Percentiles rank a stretch among this genome's conserved stretches.
phyloP scores from a whole-genome alignment of 2,329 filamentous ascomycete genomes.

The Pseudogymnoascus sp. region DNA sequence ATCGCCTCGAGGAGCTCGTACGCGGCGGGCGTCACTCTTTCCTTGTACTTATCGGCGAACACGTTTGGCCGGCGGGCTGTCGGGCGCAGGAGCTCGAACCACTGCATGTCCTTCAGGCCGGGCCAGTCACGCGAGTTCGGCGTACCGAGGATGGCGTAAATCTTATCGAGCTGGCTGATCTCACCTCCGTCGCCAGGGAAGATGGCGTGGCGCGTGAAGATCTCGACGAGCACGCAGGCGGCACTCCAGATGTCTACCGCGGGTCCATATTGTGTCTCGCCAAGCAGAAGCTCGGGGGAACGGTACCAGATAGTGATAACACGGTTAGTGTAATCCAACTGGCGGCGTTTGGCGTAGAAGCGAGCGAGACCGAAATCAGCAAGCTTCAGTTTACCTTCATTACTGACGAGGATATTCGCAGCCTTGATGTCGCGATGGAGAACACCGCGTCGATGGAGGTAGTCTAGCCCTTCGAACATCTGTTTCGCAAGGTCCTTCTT shows the following conservation, averaged over 20 bases:
- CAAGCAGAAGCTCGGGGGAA: constrained; percentile 80
- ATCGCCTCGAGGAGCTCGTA: constrained; percentile 77
- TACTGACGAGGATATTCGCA: constrained; percentile 92
- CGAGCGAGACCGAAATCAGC: constrained; percentile 94
- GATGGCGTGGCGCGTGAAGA: constrained; percentile 87
- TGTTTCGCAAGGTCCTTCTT: constrained; percentile 91
- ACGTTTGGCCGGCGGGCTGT: constrained; percentile 62
- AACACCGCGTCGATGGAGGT: constrained; percentile 87
- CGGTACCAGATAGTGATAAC: constrained; percentile 99
- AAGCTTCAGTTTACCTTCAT: constrained; percentile 78
- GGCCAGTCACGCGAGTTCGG: constrained; percentile 83
- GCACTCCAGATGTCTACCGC: constrained; percentile 96
- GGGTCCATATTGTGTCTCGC: constrained; percentile 83
- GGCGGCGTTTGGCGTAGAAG: constrained; percentile 87
- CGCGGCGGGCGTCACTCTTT: constrained; percentile 68
- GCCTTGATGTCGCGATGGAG: constrained; percentile 97
- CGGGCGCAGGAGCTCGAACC: constrained; percentile 88
- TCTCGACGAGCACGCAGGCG: constrained; percentile 92
- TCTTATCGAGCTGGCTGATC: constrained; percentile 90
- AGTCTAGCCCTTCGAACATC: constrained; percentile 88
- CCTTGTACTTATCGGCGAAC: constrained; percentile 77
- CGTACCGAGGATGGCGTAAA: constrained; percentile 88
- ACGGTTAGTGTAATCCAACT: constrained; percentile 94
- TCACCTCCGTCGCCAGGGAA: constrained; percentile 96
- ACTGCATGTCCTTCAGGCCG: constrained; percentile 83